phyloP scores from a whole-genome alignment of 2,329 filamentous ascomycete genomes.

The Colletotrichum godetiae region DNA sequence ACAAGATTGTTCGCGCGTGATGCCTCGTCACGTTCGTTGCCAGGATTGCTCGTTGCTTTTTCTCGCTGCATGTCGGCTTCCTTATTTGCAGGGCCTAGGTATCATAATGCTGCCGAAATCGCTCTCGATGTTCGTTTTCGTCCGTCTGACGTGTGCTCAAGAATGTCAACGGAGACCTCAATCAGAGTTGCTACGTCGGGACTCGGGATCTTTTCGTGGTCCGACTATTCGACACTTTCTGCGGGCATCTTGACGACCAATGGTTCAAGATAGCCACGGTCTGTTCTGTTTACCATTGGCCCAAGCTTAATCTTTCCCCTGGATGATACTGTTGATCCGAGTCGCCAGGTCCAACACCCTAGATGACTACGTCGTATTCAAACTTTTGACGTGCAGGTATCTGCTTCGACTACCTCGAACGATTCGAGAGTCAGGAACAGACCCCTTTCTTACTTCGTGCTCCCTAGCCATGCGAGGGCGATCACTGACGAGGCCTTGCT shows the following conservation, averaged over 20 bases:
- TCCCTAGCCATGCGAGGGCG: neutral
- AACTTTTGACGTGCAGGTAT: neutral
- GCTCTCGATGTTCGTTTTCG: neutral
- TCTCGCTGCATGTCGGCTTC: neutral
- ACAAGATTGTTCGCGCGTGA: neutral
- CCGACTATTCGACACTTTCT: neutral
- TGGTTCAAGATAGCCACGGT: neutral
- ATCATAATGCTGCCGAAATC: neutral
- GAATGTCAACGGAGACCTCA: neutral
- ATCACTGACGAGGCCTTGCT: slow-evolving; percentile 7
- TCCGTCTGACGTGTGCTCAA: neutral
- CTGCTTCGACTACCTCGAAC: neutral
- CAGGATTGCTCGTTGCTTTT: slow-evolving; percentile 3
- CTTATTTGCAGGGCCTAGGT: neutral
- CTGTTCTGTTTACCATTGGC: neutral
- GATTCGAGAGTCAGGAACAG: neutral
- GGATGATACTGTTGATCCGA: neutral
- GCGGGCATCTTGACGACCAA: neutral
- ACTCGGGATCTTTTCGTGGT: neutral
- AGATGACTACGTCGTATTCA: neutral
- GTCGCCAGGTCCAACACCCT: neutral
- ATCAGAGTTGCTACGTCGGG: neutral
- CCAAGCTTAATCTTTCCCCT: neutral
- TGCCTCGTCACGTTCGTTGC: neutral
- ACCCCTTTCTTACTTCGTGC: neutral